These are phyloP conservation scores for Trichoderma hamatum DNA, from an alignment of 2,329 filamentous ascomycete genomes.

Conservation along the genomic window DNA sequence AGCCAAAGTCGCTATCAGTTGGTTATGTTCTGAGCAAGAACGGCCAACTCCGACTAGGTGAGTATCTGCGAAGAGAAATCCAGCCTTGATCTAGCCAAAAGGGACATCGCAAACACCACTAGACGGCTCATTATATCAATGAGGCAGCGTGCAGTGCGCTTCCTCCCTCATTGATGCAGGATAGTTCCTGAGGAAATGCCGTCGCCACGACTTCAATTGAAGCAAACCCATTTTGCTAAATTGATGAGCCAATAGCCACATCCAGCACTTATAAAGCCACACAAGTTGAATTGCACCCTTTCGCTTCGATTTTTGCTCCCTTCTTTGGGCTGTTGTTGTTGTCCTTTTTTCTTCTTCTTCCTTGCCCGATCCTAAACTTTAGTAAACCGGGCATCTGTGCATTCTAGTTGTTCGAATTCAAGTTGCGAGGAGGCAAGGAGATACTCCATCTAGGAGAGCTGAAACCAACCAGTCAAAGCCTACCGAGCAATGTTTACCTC, in stretches of 20 bases:
- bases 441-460: not conserved
- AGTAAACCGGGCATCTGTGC: not conserved
- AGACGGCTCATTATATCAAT: not conserved
- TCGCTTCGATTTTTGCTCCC: not conserved
- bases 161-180: not conserved
- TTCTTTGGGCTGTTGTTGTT: not conserved
- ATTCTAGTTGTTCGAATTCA: not conserved
- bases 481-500: not conserved
- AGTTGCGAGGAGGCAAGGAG: not conserved
- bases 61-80: not conserved
- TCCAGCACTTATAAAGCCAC: too few relatives aligned
- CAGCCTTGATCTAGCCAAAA: constrained; percentile 12
- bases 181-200: not conserved
- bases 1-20: constrained; percentile 2
- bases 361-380: not conserved
- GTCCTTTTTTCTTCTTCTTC: not conserved
- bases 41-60: not conserved
- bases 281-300: not conserved
- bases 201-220: not conserved
- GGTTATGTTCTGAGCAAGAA: too few relatives aligned
- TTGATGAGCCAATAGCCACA: not conserved
- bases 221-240: not conserved
- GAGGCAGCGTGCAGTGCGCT: not conserved
- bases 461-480: not conserved
- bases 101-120: not conserved